Base-by-base conservation (phyloP, 306 rosid species). In the Vigna mungo region DNA sequence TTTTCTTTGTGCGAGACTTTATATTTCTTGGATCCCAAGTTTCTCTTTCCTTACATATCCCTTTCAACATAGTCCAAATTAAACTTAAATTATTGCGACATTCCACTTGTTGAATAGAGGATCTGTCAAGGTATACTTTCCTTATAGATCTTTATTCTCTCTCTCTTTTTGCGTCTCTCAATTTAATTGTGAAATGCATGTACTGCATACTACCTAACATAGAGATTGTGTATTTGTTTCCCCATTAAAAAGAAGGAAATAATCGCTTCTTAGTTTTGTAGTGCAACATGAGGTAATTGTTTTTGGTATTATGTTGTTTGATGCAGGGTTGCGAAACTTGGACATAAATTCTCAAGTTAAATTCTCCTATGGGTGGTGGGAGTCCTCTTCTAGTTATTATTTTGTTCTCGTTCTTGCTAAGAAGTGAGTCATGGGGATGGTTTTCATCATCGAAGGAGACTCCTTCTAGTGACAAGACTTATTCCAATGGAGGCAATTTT, bases 361-460 rank as follows among this genome's bases (percentile, higher is more conserved):
- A 72, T 56, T 25, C 56, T 79, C 15, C 5, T 12, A 91, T 91
- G 94, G 82, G 66, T 25, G 8, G 25, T 41, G 56, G 49, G 51
- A 48, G 1, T 34, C 72, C 0, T 56, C 81, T 82, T 78, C 68
- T 85, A 32, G 49, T 80, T 67, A 41, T 87, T 17, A n/a, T 85
- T 51, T 20, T 88, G 21, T 18, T 77, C 9, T 84, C 70, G 15
- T 56, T 71, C 53, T 63, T 54, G 3, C 72, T 66, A 6, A 77
- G 53, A 53, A 79, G 88, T 36, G 82, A 92, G 20, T 85, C 94
- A 18, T 88, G 94, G 94, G 78, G 86, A 43, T 92, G 94, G 94
- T 89, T 82, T 75, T 82, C 89, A 54, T 87, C 89, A 56, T 85
- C 89, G 0, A 54, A 77, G 16, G 82, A 80, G 77, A 41, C 70